Base-by-base conservation (phyloP, 805 yeast genomes). In the Kodamaea lidongshanica region DNA sequence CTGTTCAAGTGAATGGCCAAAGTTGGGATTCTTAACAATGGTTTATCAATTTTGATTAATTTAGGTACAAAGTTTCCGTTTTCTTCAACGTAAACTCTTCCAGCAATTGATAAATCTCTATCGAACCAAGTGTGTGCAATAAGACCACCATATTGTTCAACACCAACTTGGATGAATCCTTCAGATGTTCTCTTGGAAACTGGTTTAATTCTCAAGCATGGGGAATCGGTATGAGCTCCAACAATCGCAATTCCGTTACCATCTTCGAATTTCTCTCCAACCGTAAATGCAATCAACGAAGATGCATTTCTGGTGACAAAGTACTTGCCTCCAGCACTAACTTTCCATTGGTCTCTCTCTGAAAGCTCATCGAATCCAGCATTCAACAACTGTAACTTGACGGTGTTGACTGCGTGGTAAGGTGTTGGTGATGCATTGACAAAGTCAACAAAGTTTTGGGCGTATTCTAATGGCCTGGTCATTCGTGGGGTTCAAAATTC, bases 71-170 rank as follows among this genome's bases (percentile, higher is more conserved):
- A 67, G 32, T 68, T 63, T 6, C 74, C 79, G 4, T 56, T 41
- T 4, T 53, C 58, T 23, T 60, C 67, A 11, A 84, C 80, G 50
- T 79, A 79, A 1, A 89, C 95, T 42, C 97, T 69, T 10, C 98
- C 98, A 6, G 96, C 97, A 37, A 87, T 63, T 21, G 89, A 71
- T 44, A 92, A 68, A 54, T 89, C 96, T 37, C 96, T 75, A 55
- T 89, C 98, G 50, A 92, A 89, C 96, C 97, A 89, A 4, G 95
- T 75, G 52, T 85, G 96, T 77, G 96, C 92, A 33, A 88, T 77
- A 29, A 95, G 92, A 19, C 97, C 97, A 34, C 98, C 97, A 49
- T 89, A 89, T 28, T 79, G 74, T 56, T 92, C 97, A 7, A 92
- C 94, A 21, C 95, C 97, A 12, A 92, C 76, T 54, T 88, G 95